Percentiles rank a stretch among this genome's conserved stretches.
Evolutionary conservation across 148 eudicot species (phyloP).

Genomic region (Dysphania ambrosioides): DNA sequence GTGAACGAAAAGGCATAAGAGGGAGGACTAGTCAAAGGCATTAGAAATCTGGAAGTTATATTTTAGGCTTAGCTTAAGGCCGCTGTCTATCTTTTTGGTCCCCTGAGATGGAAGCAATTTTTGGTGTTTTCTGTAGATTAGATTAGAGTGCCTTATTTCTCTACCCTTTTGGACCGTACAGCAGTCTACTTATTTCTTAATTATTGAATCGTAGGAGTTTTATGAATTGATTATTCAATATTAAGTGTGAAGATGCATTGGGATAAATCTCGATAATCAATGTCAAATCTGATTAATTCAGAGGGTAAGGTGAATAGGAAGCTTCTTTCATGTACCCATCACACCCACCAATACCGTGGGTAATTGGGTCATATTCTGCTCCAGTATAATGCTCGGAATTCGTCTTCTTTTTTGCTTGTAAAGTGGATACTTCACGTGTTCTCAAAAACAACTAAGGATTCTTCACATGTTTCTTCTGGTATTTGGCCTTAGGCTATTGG

Average conservation of each 20-base stretch:
- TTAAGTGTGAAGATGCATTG: background rate
- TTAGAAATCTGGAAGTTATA: background rate
- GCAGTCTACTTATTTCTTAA: background rate
- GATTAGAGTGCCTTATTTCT: background rate
- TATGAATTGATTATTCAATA: too few species aligned
- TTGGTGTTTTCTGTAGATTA: conserved; percentile 20
- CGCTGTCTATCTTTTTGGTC: conserved; percentile 15
- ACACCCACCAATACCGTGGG: background rate
- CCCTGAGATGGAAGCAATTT: conserved; percentile 20
- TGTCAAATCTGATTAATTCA: conserved; percentile 8
- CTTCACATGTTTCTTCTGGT: conserved; percentile 18
- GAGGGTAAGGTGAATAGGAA: conserved; percentile 11
- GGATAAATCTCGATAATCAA: conserved; percentile 14
- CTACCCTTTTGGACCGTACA: background rate
- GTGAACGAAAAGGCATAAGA: conserved; percentile 3
- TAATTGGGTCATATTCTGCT: conserved; percentile 5
- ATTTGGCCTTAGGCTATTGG: conserved; percentile 3
- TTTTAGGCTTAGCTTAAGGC: conserved; percentile 7
- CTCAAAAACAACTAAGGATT: too few species aligned
- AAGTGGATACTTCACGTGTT: conserved; percentile 17
- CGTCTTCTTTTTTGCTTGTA: conserved; percentile 11
- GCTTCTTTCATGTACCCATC: conserved; percentile 17
- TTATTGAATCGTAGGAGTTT: background rate
- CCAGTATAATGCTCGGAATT: conserved; percentile 2
- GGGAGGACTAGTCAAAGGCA: conserved; percentile 29